Conservation (phyloP, 1,284 basidiomycete genomes). For the Sporisorium iseilematis-ciliati region DNA sequence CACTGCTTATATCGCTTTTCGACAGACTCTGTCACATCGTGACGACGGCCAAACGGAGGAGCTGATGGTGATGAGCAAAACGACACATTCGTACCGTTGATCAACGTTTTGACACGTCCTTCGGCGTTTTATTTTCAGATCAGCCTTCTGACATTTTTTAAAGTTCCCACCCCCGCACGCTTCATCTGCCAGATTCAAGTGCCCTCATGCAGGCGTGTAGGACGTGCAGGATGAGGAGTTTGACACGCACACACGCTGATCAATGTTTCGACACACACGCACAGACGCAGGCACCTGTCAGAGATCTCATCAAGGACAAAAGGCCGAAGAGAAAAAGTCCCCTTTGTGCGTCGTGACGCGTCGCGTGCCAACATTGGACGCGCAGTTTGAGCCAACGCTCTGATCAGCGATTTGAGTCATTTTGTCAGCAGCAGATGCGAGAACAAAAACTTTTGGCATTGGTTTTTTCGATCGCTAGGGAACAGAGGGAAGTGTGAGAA, state of each 20-base stretch:
- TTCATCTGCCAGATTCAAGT: background rate
- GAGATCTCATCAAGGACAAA: background rate
- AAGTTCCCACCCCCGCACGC: background rate
- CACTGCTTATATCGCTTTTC: conserved; percentile 14
- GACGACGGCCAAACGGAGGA: background rate
- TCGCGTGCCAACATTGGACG: conserved; percentile 3
- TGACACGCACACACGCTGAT: too few relatives aligned
- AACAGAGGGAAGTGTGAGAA: too few relatives aligned
- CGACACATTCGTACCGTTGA: conserved; percentile 3
- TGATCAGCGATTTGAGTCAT: background rate
- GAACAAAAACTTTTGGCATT: too few relatives aligned
- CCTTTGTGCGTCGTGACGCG: conserved; percentile 33
- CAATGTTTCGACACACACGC: conserved; percentile 8
- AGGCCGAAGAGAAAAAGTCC: background rate
- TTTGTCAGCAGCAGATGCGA: too few relatives aligned
- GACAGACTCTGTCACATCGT: background rate
- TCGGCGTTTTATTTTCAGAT: background rate
- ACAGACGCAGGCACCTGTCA: conserved; percentile 2
- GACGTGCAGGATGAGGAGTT: conserved; percentile 10
- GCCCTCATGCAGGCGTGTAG: conserved; percentile 5
- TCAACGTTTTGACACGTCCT: background rate
- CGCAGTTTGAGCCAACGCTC: background rate
- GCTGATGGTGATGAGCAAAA: conserved; percentile 14
- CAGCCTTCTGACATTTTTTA: background rate
- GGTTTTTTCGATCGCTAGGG: too few relatives aligned